phyloP scores from a whole-genome alignment of 2,329 filamentous ascomycete genomes.

The Aspergillus niger region DNA sequence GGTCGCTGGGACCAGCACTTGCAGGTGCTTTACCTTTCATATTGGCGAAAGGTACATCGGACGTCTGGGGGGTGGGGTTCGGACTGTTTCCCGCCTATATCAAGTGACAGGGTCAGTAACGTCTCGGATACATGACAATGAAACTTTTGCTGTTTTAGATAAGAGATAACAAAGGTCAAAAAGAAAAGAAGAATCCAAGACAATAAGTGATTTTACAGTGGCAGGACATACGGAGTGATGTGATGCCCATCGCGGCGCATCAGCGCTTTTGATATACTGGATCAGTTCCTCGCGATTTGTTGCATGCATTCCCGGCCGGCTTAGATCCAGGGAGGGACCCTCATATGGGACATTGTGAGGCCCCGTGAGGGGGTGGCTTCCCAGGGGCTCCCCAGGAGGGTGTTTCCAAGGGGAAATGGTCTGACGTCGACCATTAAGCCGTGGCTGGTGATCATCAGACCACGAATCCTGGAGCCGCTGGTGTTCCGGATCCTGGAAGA shows the following conservation, averaged over 20 bases:
- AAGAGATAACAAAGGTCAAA: background rate
- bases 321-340: constrained; percentile 15
- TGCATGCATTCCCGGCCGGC: constrained; percentile 27
- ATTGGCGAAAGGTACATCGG: constrained; percentile 21
- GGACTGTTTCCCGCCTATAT: constrained; percentile 19
- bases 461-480: constrained; percentile 29
- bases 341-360: constrained; percentile 18
- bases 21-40: constrained; percentile 17
- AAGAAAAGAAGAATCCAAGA: background rate
- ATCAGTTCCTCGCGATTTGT: constrained; percentile 76
- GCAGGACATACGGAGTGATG: constrained; percentile 59
- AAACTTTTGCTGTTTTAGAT: background rate
- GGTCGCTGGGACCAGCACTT: constrained; percentile 18
- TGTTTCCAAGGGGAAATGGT: constrained; percentile 16
- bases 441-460: constrained; percentile 27
- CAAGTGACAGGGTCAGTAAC: constrained; percentile 7
- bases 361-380: constrained; percentile 17
- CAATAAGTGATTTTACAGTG: background rate
- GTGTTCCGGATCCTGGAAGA: constrained; percentile 39
- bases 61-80: constrained; percentile 28
- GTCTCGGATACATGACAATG: background rate
- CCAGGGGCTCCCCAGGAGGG: constrained; percentile 15
- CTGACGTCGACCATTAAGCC: constrained; percentile 13
- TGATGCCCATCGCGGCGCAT: constrained; percentile 73
- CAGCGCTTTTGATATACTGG: constrained; percentile 75